Evolutionary conservation across 495 filamentous ascomycete genomes (phyloP).

Genomic region (Trichocladium uniseriatum): DNA sequence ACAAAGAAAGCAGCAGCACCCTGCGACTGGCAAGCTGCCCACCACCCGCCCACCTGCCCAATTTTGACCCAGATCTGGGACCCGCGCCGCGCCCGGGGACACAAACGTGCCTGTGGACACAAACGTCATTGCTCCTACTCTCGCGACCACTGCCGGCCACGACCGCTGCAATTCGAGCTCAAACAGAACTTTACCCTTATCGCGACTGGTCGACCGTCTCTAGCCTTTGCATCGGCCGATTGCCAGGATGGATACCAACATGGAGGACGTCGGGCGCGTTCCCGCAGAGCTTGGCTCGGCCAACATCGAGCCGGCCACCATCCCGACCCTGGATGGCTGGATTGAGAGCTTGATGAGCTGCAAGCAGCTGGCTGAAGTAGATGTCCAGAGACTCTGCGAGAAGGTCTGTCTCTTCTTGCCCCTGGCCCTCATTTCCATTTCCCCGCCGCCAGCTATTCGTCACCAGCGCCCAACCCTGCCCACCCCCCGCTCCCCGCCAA

Average conservation of each 20-base stretch:
- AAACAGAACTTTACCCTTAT: neutral
- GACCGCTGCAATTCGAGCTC: neutral
- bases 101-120: conserved; percentile 10
- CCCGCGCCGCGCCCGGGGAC: conserved; percentile 10
- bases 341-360: conserved; percentile 97
- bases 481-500: neutral
- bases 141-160: conserved; percentile 6
- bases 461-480: neutral
- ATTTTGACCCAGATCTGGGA: conserved; percentile 18
- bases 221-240: conserved; percentile 5
- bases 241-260: conserved; percentile 84
- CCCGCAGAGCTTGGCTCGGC: conserved; percentile 73
- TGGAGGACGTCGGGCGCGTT: conserved; percentile 88
- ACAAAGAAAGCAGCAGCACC: too few species aligned
- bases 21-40: neutral
- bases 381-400: conserved; percentile 94
- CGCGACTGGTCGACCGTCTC: neutral
- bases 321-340: conserved; percentile 93
- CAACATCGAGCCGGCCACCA: conserved; percentile 70
- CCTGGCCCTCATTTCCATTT: neutral
- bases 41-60: conserved; percentile 20
- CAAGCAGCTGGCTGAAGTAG: conserved; percentile 91
- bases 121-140: conserved; percentile 14
- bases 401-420: conserved; percentile 41
- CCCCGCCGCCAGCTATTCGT: neutral